These are phyloP conservation scores for Scedosporium boydii DNA, from an alignment of 2,329 filamentous ascomycete species.

Conservation along the genomic window DNA sequence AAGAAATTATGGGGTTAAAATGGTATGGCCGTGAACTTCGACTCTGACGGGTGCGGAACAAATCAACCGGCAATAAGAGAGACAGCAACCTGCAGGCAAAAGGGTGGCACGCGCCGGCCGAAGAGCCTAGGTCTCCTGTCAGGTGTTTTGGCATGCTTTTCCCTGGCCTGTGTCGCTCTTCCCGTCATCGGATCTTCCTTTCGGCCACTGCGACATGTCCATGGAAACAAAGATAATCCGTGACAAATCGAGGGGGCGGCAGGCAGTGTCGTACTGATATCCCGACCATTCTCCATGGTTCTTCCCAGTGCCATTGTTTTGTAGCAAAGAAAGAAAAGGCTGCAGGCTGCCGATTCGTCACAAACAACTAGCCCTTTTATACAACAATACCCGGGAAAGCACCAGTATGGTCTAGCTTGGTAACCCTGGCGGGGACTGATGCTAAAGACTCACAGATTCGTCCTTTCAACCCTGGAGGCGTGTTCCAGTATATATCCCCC, in stretches of 20 bases:
- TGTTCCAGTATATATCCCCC: neutral
- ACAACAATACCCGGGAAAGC: neutral
- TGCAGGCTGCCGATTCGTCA: conserved; percentile 4
- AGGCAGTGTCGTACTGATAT: neutral
- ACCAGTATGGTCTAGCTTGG: neutral
- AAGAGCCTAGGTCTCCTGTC: neutral
- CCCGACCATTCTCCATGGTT: neutral
- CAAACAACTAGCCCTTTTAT: neutral
- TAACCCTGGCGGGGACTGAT: neutral
- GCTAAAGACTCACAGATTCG: neutral
- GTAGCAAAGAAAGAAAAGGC: neutral
- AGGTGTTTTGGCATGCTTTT: neutral
- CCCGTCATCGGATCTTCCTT: neutral
- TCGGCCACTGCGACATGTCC: neutral
- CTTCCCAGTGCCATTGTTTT: neutral
- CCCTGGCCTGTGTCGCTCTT: neutral
- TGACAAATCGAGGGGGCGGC: neutral
- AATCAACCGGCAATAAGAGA: neutral
- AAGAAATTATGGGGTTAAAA: neutral
- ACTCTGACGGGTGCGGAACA: neutral
- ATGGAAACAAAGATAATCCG: neutral
- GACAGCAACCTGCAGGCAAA: neutral
- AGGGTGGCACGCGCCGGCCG: neutral
- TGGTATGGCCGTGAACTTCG: neutral
- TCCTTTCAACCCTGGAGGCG: neutral